A percentile compares a stretch with the other conserved stretches of the same genome.
phyloP scores from a whole-genome alignment of 2,329 filamentous ascomycete species.

The Elsinoe necatrix region DNA sequence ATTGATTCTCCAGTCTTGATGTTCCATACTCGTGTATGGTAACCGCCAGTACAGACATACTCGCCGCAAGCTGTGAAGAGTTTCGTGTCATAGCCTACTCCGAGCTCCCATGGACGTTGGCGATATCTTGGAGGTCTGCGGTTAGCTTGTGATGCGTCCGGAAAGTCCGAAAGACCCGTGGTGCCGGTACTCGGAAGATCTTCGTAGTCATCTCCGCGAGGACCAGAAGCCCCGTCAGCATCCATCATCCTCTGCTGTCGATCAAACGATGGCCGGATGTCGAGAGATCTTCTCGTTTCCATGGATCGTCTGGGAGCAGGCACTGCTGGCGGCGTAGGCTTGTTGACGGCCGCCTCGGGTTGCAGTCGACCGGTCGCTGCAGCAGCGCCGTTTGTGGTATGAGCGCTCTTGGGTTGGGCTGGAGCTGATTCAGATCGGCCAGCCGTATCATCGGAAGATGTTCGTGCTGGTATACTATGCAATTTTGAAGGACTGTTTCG shows the following conservation, averaged over 20 bases:
- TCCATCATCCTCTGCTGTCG: not conserved
- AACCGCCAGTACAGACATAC: constrained; percentile 76
- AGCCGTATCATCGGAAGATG: constrained; percentile 14
- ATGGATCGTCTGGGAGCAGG: constrained; percentile 27
- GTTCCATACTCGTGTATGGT: constrained; percentile 82
- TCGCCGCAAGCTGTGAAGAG: constrained; percentile 83
- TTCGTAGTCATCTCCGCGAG: constrained; percentile 17
- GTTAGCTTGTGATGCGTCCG: constrained; percentile 77
- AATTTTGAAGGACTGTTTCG: constrained; percentile 23
- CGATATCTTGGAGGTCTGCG: constrained; percentile 70
- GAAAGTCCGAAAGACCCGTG: constrained; percentile 50
- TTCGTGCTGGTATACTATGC: constrained; percentile 16
- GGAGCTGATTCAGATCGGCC: constrained; percentile 1
- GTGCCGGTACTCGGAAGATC: constrained; percentile 16
- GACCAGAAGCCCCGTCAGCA: not conserved
- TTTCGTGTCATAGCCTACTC: constrained; percentile 77
- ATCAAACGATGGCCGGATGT: constrained; percentile 10
- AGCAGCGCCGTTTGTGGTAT: constrained; percentile 1
- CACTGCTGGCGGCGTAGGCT: constrained; percentile 25
- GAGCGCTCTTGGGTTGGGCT: not conserved
- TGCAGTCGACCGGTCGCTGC: constrained; percentile 22
- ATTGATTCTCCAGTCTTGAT: constrained; percentile 70
- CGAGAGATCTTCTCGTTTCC: constrained; percentile 17
- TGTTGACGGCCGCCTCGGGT: constrained; percentile 17
- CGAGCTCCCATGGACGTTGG: constrained; percentile 64